Conservation (phyloP, 1,139 yeast species). For the Taphrina populina region DNA sequence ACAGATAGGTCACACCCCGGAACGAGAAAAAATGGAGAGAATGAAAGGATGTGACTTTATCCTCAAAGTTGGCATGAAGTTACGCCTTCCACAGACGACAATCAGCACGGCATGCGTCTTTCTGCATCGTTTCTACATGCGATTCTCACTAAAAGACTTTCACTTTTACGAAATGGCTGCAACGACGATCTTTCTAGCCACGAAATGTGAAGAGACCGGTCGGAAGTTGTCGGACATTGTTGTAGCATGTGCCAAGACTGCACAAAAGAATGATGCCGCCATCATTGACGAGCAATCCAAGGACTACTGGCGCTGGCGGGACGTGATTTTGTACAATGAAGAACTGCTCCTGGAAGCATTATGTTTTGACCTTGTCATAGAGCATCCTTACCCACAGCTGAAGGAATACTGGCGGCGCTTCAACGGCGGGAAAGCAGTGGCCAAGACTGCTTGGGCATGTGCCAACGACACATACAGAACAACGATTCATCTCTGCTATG, state of each 20-base stretch:
- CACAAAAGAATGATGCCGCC: conserved; percentile 49
- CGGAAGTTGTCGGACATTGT: conserved; percentile 53
- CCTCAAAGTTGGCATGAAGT: conserved; percentile 49
- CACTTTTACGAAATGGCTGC: conserved; percentile 54
- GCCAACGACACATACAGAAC: conserved; percentile 49
- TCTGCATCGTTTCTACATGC: conserved; percentile 55
- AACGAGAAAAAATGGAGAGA: conserved; percentile 49
- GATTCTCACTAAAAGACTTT: conserved; percentile 47
- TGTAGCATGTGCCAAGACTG: conserved; percentile 51
- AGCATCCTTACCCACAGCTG: conserved; percentile 49
- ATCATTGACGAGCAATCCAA: conserved; percentile 52
- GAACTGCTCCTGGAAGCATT: conserved; percentile 52
- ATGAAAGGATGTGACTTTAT: conserved; percentile 54
- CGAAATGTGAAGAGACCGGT: conserved; percentile 55
- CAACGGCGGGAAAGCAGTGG: conserved; percentile 41
- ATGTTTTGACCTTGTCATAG: conserved; percentile 54
- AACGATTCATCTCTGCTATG: conserved; percentile 43
- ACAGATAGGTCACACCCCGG: conserved; percentile 45
- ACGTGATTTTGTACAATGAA: conserved; percentile 50
- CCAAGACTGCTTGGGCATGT: conserved; percentile 47
- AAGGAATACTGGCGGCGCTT: conserved; percentile 42
- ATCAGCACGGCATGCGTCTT: conserved; percentile 53
- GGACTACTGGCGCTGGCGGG: conserved; percentile 56
- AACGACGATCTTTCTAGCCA: conserved; percentile 53
- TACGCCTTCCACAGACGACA: conserved; percentile 51